Evolutionary conservation across 2,329 filamentous ascomycete species (phyloP).

Genomic region (Orbilia ellipsospora): DNA sequence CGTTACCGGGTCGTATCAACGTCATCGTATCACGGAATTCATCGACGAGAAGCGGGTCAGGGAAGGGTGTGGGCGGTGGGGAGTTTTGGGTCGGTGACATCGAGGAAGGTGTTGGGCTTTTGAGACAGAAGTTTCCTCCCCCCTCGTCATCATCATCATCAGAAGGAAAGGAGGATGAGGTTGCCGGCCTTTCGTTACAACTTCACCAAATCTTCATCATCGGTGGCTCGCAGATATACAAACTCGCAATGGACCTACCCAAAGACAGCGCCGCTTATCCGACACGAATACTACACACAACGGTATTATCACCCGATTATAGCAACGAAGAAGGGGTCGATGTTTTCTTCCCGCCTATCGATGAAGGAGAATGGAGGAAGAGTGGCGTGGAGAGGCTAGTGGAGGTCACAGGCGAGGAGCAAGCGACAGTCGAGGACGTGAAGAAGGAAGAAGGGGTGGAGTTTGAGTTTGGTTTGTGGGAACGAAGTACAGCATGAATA

Average conservation of each 20-base stretch:
- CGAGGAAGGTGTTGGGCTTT: constrained; percentile 36
- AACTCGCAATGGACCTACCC: constrained; percentile 71
- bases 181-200: constrained; percentile 58
- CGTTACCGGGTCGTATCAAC: constrained; percentile 82
- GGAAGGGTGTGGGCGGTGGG: constrained; percentile 29
- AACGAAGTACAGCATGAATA: constrained; percentile 63
- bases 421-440: constrained; percentile 66
- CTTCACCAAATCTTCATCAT: constrained; percentile 81
- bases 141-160: not conserved
- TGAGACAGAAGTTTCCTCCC: constrained; percentile 68
- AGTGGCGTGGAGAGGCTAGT: constrained; percentile 68
- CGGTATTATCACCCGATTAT: constrained; percentile 75
- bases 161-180: not conserved
- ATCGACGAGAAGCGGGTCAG: constrained; percentile 52
- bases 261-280: constrained; percentile 60
- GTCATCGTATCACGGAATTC: constrained; percentile 75
- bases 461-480: constrained; percentile 82
- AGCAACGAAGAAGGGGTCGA: constrained; percentile 67
- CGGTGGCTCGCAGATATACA: constrained; percentile 88
- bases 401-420: constrained; percentile 73
- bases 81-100: constrained; percentile 33
- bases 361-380: constrained; percentile 68
- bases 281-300: constrained; percentile 74
- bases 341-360: constrained; percentile 74
- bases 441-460: constrained; percentile 73